Evolutionary conservation across 768 basidiomycete genomes (phyloP).

Genomic region (Boletus rubescentipes): DNA sequence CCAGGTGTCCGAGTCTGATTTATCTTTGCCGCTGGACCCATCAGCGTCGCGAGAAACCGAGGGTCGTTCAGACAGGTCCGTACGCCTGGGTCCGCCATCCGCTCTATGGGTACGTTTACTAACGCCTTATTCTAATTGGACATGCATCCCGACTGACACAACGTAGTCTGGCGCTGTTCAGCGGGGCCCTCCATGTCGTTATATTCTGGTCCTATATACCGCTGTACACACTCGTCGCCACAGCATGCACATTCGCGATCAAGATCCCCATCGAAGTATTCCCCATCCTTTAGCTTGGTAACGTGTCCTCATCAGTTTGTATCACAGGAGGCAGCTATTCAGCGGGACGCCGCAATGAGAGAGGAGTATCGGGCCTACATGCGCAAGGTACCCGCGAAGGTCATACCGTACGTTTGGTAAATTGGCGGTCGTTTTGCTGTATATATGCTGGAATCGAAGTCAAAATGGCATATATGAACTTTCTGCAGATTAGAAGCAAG

Average conservation of each 20-base stretch:
- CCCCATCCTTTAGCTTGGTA: no score
- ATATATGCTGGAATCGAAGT: no score
- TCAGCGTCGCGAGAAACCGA: constrained; percentile 12
- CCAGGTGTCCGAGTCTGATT: neutral
- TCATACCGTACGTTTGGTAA: constrained; percentile 13
- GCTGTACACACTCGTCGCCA: neutral
- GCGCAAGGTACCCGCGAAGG: constrained; percentile 10
- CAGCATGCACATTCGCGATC: neutral
- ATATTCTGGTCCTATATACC: constrained; percentile 14
- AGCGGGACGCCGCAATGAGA: neutral
- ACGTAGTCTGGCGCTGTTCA: neutral
- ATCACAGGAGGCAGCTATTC: constrained; percentile 7
- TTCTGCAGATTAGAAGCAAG: no score
- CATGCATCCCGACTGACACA: neutral
- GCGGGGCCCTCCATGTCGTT: neutral
- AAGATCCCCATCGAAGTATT: constrained; percentile 12
- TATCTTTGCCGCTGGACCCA: neutral
- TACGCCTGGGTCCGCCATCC: constrained; percentile 16
- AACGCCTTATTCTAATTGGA: no score
- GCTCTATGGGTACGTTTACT: constrained; percentile 1
- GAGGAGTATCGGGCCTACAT: constrained; percentile 14
- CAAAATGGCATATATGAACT: no score
- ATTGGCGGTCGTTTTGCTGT: neutral
- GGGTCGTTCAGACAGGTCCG: constrained; percentile 14
- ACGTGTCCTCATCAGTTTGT: neutral